Evolutionary conservation across 345 rosid species (phyloP).

Genomic region (Hibiscus tridactylites): DNA sequence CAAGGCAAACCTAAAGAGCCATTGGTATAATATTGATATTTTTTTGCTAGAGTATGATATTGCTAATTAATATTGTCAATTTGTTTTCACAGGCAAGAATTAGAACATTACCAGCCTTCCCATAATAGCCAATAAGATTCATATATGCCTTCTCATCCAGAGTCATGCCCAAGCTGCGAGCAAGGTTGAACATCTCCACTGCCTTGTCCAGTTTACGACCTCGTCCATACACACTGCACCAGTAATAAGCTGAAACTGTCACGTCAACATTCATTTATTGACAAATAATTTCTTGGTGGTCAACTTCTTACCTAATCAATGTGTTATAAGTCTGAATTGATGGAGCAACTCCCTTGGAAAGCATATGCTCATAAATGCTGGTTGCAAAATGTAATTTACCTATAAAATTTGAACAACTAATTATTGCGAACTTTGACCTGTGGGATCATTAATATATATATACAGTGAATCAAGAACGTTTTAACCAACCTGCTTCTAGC

Average conservation of each 20-base stretch:
- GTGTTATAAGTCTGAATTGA: conserved; percentile 70
- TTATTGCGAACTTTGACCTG: conserved; percentile 14
- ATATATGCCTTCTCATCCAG: conserved; percentile 76
- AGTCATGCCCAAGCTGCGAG: conserved; percentile 34
- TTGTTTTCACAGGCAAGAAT: not conserved
- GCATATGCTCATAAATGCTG: conserved; percentile 56
- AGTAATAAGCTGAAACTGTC: conserved; percentile 9
- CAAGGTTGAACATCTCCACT: conserved; percentile 44
- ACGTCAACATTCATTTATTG: not conserved
- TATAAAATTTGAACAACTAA: conserved; percentile 23
- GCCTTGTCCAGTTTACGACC: conserved; percentile 58
- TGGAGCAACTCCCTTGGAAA: conserved; percentile 40
- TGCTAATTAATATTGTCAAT: not conserved
- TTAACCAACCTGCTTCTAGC: conserved; percentile 64
- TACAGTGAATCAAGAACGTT: not conserved
- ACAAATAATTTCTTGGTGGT: not conserved
- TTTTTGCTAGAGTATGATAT: too few species aligned
- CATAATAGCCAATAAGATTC: conserved; percentile 58
- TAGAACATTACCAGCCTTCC: conserved; percentile 58
- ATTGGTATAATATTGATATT: not conserved
- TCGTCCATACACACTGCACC: conserved; percentile 69
- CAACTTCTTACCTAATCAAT: conserved; percentile 58
- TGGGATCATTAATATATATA: not conserved
- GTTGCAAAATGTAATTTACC: conserved; percentile 58
- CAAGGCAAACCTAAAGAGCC: not conserved